A percentile compares a stretch with the other conserved stretches of the same genome.
phyloP scores from a whole-genome alignment of 2,329 filamentous ascomycete genomes.

The Fusarium brevicatenulatum region DNA sequence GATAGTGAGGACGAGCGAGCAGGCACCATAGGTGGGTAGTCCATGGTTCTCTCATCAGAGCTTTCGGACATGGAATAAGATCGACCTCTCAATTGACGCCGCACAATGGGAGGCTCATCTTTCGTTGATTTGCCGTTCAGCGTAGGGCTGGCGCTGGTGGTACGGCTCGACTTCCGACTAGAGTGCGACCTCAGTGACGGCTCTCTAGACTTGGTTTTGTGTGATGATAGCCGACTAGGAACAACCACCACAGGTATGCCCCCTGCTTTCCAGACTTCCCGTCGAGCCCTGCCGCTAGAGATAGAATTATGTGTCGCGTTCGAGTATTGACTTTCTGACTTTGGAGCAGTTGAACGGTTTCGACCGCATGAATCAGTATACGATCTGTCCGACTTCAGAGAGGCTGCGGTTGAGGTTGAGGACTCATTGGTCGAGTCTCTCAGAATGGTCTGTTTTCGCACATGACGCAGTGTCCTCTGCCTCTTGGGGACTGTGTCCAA shows the following conservation, averaged over 20 bases:
- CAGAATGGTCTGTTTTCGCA: slow-evolving; percentile 64
- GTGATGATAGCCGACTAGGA: slow-evolving; percentile 66
- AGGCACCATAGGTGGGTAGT: slow-evolving; percentile 68
- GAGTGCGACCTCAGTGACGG: slow-evolving; percentile 70
- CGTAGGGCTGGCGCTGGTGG: slow-evolving; percentile 62
- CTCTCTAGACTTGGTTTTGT: slow-evolving; percentile 61
- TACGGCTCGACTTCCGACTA: slow-evolving; percentile 65
- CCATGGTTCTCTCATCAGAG: slow-evolving; percentile 66
- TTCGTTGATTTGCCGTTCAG: slow-evolving; percentile 55
- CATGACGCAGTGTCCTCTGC: slow-evolving; percentile 68
- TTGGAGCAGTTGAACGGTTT: slow-evolving; percentile 44
- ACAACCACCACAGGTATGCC: slow-evolving; percentile 72
- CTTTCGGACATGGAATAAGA: slow-evolving; percentile 60
- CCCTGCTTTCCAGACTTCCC: slow-evolving; percentile 67
- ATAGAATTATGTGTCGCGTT: slow-evolving; percentile 60
- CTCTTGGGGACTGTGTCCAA: slow-evolving; percentile 60
- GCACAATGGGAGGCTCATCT: slow-evolving; percentile 56
- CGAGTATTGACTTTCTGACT: slow-evolving; percentile 62
- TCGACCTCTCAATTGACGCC: slow-evolving; percentile 54
- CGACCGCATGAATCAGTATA: slow-evolving; percentile 45
- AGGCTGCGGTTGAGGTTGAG: slow-evolving; percentile 18
- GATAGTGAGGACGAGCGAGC: slow-evolving; percentile 69
- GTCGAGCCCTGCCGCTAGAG: slow-evolving; percentile 65
- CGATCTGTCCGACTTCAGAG: slow-evolving; percentile 23
- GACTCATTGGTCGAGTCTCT: slow-evolving; percentile 54